Evolutionary conservation across 2,329 filamentous ascomycete species (phyloP), one percentile per base, ranked within the genome.

Genomic region (Pleoardoris graminearum): DNA sequence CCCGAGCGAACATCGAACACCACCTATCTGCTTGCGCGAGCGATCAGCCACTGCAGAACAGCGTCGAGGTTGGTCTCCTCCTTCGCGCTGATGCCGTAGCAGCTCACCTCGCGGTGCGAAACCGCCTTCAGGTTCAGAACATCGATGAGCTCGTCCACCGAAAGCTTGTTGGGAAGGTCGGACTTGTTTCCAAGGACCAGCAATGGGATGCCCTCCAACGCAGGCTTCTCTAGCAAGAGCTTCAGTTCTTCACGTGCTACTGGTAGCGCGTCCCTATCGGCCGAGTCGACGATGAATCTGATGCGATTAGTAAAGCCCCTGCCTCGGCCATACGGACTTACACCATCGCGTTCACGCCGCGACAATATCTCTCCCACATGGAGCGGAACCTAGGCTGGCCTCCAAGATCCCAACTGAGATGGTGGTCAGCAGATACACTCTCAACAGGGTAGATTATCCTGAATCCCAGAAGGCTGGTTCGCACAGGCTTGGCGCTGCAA

Each of bases 341-440:
- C 83, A 99, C 90, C 65, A 99, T 97, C 64, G 93, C 93, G 77
- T 96, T 96, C 63, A 97, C 94, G 47, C 91, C 94, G 59, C 92
- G 90, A 77, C 94, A 97, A 76, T 99, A 99, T 70, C 94, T 84
- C 80, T 99, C 94, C 94, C 94, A 99, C 94, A 99, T 99, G 64
- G 90, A 90, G 69, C 94, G 89, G 79, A 97, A 99, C 61, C 93
- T 85, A 65, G 94, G 93, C 77, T 99, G 94, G 48, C 94, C 94
- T 65, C 94, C 94, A 60, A 99, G 85, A 79, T 99, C 94, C 94
- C 94, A 99, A 77, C 85, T 87, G 63, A 35, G 53, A 60, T 56
- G 42, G 52, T 72, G 67, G 73, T 73, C 70, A 72, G 70, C 69
- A 65, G 68, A 64, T 60, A 59, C 57, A 58, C 54, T 39, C 50